Evolutionary conservation across 2,329 filamentous ascomycete species (phyloP), one percentile per base, ranked within the genome.

Genomic region (Ilyonectria robusta): DNA sequence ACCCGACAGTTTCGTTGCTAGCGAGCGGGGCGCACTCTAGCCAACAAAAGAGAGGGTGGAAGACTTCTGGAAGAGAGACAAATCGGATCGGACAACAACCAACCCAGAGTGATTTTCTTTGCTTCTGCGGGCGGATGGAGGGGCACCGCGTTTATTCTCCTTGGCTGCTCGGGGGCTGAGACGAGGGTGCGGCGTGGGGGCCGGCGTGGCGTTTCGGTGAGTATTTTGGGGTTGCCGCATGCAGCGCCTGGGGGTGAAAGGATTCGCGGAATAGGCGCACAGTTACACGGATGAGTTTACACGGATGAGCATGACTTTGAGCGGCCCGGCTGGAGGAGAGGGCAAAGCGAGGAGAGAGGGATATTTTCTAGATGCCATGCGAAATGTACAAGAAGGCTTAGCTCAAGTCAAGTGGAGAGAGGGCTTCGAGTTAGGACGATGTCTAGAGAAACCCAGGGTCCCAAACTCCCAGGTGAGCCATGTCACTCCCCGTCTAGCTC

Each of bases 161-260:
- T 56, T 56, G 59, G 51, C 59, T 55, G 19, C 6, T 40, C 51
- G 19, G 51, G 51, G 33, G 51, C 51, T 26, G 51, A 37, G 51
- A 19, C 51, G 51, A 44, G 33, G 59, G 50, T 65, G 23, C 40
- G 48, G 61, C 68, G 69, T 72, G 67, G 64, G 69, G 61, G 65
- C 63, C 35, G 53, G 40, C 21, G 62, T 66, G 63, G 62, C 63
- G 54, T 53, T 71, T 63, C 63, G 71, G 71, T 73, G 71, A 74
- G 59, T 40, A 26, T 31, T 67, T 72, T 62, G 58, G 70, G 67
- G 54, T 54, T 58, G 67, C 61, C 62, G 15, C 29, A 58, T 62
- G 13, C 31, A 56, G 46, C 33, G 35, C 26, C 33, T 31, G 35
- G 23, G 57, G 56, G 37, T n/a, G 59, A 37, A 37, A 37, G 29